Base-by-base conservation (phyloP, 2,329 filamentous ascomycete species). In the Talaromyces sp. region DNA sequence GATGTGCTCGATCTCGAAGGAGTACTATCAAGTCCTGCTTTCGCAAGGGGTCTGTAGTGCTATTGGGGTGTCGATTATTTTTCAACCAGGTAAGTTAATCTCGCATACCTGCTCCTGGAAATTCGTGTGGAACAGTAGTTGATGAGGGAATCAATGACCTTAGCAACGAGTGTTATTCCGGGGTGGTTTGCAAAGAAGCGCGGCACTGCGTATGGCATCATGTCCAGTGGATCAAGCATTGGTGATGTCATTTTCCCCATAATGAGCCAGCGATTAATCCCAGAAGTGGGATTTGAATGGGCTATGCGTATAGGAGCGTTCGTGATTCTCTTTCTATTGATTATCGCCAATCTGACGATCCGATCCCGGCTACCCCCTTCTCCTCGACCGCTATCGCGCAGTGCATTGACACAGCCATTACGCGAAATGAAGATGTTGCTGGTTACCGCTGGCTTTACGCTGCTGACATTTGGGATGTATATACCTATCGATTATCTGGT, bases 171-270 rank as follows among this genome's bases (percentile, higher is more conserved):
- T 3, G 78, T 90, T 1, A 85, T 81, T 13, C 45, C 45, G 13
- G 47, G 39, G 2, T 64, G 63, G 63, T 64, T 64, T 37, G 17
- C 31, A 37, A 31, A 31, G 41, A 57, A 49, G 22, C 13, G 56
- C 5, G 63, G 33, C n/a, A 17, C 56, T 17, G 63, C 63, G 11
- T 37, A 61, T 17, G 63, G 63, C n/a, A 80, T 64, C 13, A 27
- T 50, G 15, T 43, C 56, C 7, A 37, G 33, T 15, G 63, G 63
- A 0, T 84, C 82, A 4, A 82, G 80, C 0, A 68, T 87, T 4
- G 86, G 85, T 2, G 85, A 85, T 7, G 84, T 89, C 15, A 81
- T 88, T 47, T 83, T 87, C 69, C 58, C 87, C 0, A 87, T 89
- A 70, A 86, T 89, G 82, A 81, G 22, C 88, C n/a, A 75, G 80